A percentile compares a stretch with the other conserved stretches of the same genome.
phyloP scores from a whole-genome alignment of 106 monocot genomes.

The Phalaenopsis aphrodite region DNA sequence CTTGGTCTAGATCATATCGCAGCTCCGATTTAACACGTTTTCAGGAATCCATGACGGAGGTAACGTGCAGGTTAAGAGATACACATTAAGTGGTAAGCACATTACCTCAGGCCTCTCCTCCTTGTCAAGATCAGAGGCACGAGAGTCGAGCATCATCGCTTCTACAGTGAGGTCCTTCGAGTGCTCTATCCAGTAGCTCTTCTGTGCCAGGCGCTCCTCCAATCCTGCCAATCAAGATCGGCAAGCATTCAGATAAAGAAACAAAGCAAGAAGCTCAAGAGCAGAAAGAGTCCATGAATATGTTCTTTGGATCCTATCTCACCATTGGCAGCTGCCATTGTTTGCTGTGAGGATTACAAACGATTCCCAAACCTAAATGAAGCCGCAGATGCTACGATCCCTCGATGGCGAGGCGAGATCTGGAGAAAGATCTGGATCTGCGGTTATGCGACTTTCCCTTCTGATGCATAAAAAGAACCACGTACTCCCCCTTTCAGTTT shows the following conservation, averaged over 20 bases:
- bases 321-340: slow-evolving; percentile 34
- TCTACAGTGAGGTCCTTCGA: slow-evolving; percentile 92
- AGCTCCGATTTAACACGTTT: not conserved
- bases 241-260: not conserved
- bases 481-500: not conserved
- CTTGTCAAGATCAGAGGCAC: slow-evolving; percentile 90
- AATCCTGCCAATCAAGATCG: slow-evolving; percentile 7
- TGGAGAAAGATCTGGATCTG: slow-evolving; percentile 74
- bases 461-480: slow-evolving; percentile 49
- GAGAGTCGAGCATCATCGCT: slow-evolving; percentile 99
- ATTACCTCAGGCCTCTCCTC: slow-evolving; percentile 94
- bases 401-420: slow-evolving; percentile 84
- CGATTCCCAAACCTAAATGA: not conserved
- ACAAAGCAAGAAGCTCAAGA: not conserved
- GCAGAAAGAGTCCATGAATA: not conserved
- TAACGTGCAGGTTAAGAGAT: not conserved
- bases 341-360: not conserved
- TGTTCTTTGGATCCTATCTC: slow-evolving; percentile 4
- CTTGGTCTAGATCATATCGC: too few relatives aligned
- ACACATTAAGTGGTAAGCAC: not conserved
- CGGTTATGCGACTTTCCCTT: slow-evolving; percentile 49
- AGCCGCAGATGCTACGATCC: slow-evolving; percentile 31
- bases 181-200: slow-evolving; percentile 95
- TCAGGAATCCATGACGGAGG: not conserved
- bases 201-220: slow-evolving; percentile 73